Evolutionary conservation across 148 eudicot species (phyloP), one percentile per base, ranked within the genome.

Genomic region (Cornus florida): DNA sequence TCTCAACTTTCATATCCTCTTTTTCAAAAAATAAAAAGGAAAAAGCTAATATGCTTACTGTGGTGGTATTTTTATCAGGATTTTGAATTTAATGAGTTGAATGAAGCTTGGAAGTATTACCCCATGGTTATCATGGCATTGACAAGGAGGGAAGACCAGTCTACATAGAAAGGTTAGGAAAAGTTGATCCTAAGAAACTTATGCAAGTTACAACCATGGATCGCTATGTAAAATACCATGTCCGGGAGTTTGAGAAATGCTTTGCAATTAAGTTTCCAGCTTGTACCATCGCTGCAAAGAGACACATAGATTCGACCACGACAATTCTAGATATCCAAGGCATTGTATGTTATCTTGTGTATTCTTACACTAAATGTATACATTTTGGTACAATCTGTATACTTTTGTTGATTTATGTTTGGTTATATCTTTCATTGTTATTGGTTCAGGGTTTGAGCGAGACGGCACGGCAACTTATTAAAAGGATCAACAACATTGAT

Each of bases 61-160:
- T 74, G n/a, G 22, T 71, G 56, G 46, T 71, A 9, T 82, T 50
- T 85, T 83, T 17, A 48, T 82, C 81, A 86, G 99, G 99, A 96
- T 72, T 96, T 93, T 78, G 94, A 93, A 19, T 96, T 92, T 84
- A 73, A 88, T 41, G 99, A 96, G 81, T 46, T 90, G 73, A 81
- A 85, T 83, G 93, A 96, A 82, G 97, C 93, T 28, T 57, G 88
- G 53, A 90, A 91, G 83, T 87, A 96, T 64, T 96, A 96, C 78
- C 99, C 72, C 99, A 96, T 69, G 99, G 99, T 77, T 85, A 96
- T 86, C 99, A 96, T 75, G 98, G 99, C 46, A 91, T 93, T 56
- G 99, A 96, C 75, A 96, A 91, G 84, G 98, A 91, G 77, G 99
- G 99, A 59, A 88, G 94, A 85, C 99, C 99, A 73, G 87, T 93